Conservation (phyloP, 2,329 filamentous ascomycete genomes). For the Stemphylium lycopersici region DNA sequence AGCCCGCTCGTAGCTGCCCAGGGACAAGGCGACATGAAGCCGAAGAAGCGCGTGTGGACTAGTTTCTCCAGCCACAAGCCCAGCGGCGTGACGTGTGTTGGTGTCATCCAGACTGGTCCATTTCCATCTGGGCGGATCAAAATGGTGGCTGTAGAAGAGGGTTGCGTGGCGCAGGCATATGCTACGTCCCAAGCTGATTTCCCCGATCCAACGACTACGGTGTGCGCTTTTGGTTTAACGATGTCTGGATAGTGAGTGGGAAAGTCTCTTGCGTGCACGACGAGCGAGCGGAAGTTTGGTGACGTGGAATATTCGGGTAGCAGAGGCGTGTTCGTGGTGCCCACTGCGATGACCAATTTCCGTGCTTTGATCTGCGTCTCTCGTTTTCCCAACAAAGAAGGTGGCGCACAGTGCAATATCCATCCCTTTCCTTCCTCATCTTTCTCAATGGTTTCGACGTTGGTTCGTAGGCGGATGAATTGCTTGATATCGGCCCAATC, state of each 20-base stretch:
- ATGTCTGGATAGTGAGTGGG: constrained; percentile 46
- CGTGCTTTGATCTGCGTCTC: constrained; percentile 41
- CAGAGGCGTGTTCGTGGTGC: constrained; percentile 64
- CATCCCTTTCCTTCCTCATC: constrained; percentile 36
- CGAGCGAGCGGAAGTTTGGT: constrained; percentile 57
- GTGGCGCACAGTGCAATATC: constrained; percentile 24
- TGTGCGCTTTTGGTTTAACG: constrained; percentile 43
- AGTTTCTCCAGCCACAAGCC: constrained; percentile 72
- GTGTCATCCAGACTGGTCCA: constrained; percentile 66
- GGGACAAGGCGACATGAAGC: constrained; percentile 76
- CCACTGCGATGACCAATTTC: constrained; percentile 67
- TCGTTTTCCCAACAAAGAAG: constrained; percentile 19
- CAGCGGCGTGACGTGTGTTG: constrained; percentile 69
- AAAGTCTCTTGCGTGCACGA: constrained; percentile 67
- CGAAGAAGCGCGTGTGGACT: constrained; percentile 69
- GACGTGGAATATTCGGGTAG: constrained; percentile 60
- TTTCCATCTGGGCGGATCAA: constrained; percentile 64
- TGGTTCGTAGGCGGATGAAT: constrained; percentile 58
- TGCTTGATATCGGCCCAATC: constrained; percentile 56
- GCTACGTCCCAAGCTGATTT: constrained; percentile 70
- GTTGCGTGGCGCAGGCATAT: constrained; percentile 59
- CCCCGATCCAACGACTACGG: constrained; percentile 64
- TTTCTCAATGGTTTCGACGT: constrained; percentile 58
- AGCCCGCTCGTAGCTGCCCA: constrained; percentile 71
- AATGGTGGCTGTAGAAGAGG: constrained; percentile 59